These are phyloP conservation scores for Cardiospermum halicacabum DNA, from an alignment of 345 rosid species.

Conservation along the genomic window DNA sequence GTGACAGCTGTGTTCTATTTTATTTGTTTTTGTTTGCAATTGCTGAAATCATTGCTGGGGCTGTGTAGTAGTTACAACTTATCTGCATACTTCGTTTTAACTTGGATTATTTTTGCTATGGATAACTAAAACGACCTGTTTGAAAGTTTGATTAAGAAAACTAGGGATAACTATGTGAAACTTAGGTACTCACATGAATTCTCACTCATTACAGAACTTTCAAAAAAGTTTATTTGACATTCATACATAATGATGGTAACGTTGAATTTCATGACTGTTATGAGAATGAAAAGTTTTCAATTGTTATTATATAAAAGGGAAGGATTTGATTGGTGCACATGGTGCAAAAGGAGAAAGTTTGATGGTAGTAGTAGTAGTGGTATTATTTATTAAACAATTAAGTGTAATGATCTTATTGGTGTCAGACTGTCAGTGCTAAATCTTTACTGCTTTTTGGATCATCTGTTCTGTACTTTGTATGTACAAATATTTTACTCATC, in stretches of 20 bases:
- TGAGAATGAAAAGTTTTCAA: no score
- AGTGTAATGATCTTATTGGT: neutral
- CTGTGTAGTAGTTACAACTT: neutral
- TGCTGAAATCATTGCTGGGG: neutral
- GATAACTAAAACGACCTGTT: no score
- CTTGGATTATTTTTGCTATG: no score
- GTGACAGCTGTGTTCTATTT: slow-evolving; percentile 22
- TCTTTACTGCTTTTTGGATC: neutral
- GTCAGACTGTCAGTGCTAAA: neutral
- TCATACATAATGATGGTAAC: no score
- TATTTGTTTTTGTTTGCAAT: neutral
- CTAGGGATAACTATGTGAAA: no score
- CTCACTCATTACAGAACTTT: no score
- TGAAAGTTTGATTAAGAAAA: no score
- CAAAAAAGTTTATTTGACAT: no score
- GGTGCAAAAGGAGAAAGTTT: neutral
- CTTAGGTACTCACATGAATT: no score
- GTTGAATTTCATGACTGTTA: no score
- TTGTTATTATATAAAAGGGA: no score
- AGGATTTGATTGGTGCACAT: neutral
- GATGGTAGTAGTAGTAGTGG: no score
- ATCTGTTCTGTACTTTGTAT: neutral
- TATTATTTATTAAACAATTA: neutral
- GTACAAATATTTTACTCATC: neutral
- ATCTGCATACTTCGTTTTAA: neutral